phyloP scores from a whole-genome alignment of 2,329 filamentous ascomycete genomes.

The Aspergillus cejpii region DNA sequence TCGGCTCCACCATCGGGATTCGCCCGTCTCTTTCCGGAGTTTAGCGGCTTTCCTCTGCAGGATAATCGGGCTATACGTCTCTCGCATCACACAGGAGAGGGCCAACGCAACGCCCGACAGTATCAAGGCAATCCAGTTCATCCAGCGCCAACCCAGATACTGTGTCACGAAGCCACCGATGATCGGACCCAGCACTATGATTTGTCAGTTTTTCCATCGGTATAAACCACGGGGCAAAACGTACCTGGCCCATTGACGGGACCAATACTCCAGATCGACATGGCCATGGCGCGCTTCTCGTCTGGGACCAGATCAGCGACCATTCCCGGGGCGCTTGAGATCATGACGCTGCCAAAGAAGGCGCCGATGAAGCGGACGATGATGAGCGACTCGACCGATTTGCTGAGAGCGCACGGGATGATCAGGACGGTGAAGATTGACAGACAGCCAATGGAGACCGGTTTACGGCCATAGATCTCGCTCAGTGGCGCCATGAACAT shows the following conservation, averaged over 20 bases:
- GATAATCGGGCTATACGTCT: constrained; percentile 70
- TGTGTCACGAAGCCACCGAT: constrained; percentile 72
- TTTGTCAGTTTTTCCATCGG: constrained; percentile 1
- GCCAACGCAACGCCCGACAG: constrained; percentile 57
- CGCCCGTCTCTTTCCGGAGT: constrained; percentile 60
- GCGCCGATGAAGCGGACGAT: constrained; percentile 67
- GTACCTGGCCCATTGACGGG: constrained; percentile 67
- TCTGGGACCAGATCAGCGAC: constrained; percentile 77
- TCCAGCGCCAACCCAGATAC: constrained; percentile 77
- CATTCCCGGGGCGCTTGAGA: constrained; percentile 75
- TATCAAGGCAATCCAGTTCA: constrained; percentile 73
- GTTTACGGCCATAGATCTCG: constrained; percentile 43
- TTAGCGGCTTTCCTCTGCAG: constrained; percentile 60
- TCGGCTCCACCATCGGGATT: constrained; percentile 68
- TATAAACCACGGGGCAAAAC: background rate
- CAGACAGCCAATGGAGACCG: constrained; percentile 62
- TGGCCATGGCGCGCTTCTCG: constrained; percentile 71
- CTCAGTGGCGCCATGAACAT: constrained; percentile 65
- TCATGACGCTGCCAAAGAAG: constrained; percentile 69
- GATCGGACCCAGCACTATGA: constrained; percentile 53
- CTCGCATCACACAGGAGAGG: constrained; percentile 56
- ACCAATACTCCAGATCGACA: constrained; percentile 76
- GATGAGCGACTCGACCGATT: constrained; percentile 62
- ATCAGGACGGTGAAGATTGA: constrained; percentile 60
- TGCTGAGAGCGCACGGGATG: constrained; percentile 64